Evolutionary conservation across 768 basidiomycete genomes (phyloP).

Genomic region (Suillus clintonianus): DNA sequence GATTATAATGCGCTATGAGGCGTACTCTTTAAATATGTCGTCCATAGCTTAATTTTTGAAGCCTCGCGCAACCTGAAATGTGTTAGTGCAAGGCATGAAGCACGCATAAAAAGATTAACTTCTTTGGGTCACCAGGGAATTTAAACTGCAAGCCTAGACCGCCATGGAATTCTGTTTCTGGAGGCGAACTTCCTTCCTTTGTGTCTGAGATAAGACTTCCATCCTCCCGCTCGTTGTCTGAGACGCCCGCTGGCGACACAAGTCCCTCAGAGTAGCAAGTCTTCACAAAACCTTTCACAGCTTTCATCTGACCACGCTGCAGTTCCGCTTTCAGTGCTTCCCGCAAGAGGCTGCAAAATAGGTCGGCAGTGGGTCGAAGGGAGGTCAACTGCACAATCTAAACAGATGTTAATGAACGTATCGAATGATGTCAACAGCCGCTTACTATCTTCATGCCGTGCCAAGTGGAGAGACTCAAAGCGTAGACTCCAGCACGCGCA

Average conservation of each 20-base stretch:
- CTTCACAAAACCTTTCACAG: conserved; percentile 85
- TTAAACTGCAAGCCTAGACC: conserved; percentile 83
- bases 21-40: conserved; percentile 78
- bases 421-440: not conserved
- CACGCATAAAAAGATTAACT: conserved; percentile 47
- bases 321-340: conserved; percentile 89
- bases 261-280: conserved; percentile 95
- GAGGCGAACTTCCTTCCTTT: conserved; percentile 46
- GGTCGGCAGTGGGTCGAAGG: conserved; percentile 88
- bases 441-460: conserved; percentile 89
- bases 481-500: conserved; percentile 92
- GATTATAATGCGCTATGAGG: conserved; percentile 2
- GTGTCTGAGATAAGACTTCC: conserved; percentile 60
- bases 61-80: conserved; percentile 74
- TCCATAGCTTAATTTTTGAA: conserved; percentile 96
- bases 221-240: conserved; percentile 69
- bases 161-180: conserved; percentile 65
- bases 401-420: not conserved
- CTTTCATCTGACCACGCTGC: conserved; percentile 91
- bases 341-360: conserved; percentile 87
- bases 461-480: conserved; percentile 93
- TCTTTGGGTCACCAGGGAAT: conserved; percentile 91
- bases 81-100: conserved; percentile 12
- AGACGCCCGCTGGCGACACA: conserved; percentile 56
- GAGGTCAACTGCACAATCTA: conserved; percentile 93